These are phyloP conservation scores for Neodidymelliopsis sp. DNA, from an alignment of 2,329 filamentous ascomycete genomes.

Conservation along the genomic window DNA sequence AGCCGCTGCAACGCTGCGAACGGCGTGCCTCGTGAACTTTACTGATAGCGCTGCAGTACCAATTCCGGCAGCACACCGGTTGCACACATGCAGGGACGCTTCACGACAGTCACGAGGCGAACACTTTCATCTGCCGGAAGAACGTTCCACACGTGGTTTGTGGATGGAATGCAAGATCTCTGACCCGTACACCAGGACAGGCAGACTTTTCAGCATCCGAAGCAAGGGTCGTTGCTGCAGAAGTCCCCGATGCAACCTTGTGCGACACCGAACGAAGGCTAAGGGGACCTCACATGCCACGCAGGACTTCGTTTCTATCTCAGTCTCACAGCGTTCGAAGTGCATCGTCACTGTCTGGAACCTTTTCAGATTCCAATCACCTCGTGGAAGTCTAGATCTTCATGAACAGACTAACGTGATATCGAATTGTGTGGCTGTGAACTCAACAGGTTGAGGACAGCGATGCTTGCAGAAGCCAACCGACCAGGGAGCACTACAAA, in stretches of 20 bases:
- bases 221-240: constrained; percentile 5
- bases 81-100: constrained; percentile 1
- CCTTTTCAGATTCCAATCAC: too few relatives aligned
- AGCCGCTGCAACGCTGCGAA: constrained; percentile 8
- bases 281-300: too few relatives aligned
- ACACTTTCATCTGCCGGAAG: not conserved
- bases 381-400: too few relatives aligned
- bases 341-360: too few relatives aligned
- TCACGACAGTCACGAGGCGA: constrained; percentile 9
- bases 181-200: constrained; percentile 9
- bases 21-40: constrained; percentile 7
- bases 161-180: constrained; percentile 10
- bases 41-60: too few relatives aligned
- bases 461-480: too few relatives aligned
- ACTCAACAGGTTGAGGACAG: too few relatives aligned
- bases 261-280: not conserved
- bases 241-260: not conserved
- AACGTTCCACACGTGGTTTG: constrained; percentile 8
- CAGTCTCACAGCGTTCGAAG: too few relatives aligned
- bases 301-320: too few relatives aligned
- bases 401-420: too few relatives aligned
- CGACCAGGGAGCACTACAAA: too few relatives aligned
- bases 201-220: not conserved
- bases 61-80: constrained; percentile 1
- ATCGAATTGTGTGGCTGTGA: too few relatives aligned